Evolutionary conservation across 148 eudicot genomes (phyloP), one percentile per base, ranked within the genome.

Genomic region (Chenopodium berlandieri): DNA sequence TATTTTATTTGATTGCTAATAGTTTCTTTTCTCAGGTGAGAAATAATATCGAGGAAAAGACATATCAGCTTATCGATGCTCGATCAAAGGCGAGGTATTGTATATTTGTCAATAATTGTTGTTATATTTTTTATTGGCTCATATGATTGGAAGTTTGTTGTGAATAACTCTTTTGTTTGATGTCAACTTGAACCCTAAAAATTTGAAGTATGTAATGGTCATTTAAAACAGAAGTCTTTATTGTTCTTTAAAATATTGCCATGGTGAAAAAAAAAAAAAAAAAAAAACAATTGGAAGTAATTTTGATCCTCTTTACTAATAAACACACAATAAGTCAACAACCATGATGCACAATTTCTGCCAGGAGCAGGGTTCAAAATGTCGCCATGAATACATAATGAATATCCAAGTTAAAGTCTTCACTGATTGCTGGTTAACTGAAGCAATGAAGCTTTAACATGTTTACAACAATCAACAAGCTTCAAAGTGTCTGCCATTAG

Each of bases 21-120:
- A 56, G 0, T 83, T 73, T 19, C 1, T 58, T 75, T 80, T 85
- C 75, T 60, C 88, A 96, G 99, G 91, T 96, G 47, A 86, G 81
- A 88, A 88, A 89, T 80, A 96, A 96, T 73, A 82, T 90, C 25
- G 93, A 90, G 82, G 90, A 92, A 34, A 87, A 86, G 80, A 88
- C 88, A 37, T 85, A 89, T 88, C 95, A 91, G 79, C 95, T 86
- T 46, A 77, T 94, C 78, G 99, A 96, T 85, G 99, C 99, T 78
- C 90, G 99, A 56, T 89, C 99, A 64, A 96, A 94, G 85, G 84
- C 95, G 79, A 92, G 99, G 99, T 96, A 84, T 74, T 23, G 12
- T 77, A 58, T 70, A 54, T 63, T 34, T 37, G 8, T 30, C 60
- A 5, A 27, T 68, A 20, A 63, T 47, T 25, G n/a, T 71, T 75